Evolutionary conservation across 371 early-diverging fungal genomes (phyloP), one percentile per base, ranked within the genome.

Genomic region (Mortierella sp.): DNA sequence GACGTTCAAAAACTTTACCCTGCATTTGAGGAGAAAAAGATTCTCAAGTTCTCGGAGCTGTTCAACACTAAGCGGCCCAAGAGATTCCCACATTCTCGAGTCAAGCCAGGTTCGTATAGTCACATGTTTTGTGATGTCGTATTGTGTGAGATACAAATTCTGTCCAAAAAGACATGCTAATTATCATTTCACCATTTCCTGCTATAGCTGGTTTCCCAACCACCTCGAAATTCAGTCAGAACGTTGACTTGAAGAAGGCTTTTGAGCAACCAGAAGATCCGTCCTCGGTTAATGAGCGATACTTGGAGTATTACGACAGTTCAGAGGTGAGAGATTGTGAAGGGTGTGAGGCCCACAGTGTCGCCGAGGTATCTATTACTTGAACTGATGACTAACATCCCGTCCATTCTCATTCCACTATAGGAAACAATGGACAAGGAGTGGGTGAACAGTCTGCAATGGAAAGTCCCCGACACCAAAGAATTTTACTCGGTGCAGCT

Each of bases 21-120:
- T 45, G 92, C 92, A 4, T 95, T 94, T 81, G 94, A 93, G 78
- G 88, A 89, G 75, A 88, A 89, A 65, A 90, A 91, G 60, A 87
- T 93, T 9, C 88, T 94, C 8, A 93, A 92, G 74, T 96, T 95
- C 77, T 93, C 95, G 4, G 94, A 95, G 38, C 76, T 96, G 14
- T 95, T 96, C 80, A 85, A 85, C 80, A 76, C 65, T 50, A 85
- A 85, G 52, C 79, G 81, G 3, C 82, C 77, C 13, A 85, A 85
- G 57, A 60, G 85, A 19, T 72, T 81, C 34, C 82, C 81, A 2
- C 79, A 76, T 44, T 85, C 85, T 13, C 65, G 79, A 28, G 82
- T 71, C 52, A 85, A 85, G 70, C 85, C 85, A 77, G 80, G 80
- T 76, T 38, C 13, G 68, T 68, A 44, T 3, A 34, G 11, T 4